Base-by-base conservation (phyloP, 2,329 filamentous ascomycete genomes). In the Ophiosphaerella korrae region DNA sequence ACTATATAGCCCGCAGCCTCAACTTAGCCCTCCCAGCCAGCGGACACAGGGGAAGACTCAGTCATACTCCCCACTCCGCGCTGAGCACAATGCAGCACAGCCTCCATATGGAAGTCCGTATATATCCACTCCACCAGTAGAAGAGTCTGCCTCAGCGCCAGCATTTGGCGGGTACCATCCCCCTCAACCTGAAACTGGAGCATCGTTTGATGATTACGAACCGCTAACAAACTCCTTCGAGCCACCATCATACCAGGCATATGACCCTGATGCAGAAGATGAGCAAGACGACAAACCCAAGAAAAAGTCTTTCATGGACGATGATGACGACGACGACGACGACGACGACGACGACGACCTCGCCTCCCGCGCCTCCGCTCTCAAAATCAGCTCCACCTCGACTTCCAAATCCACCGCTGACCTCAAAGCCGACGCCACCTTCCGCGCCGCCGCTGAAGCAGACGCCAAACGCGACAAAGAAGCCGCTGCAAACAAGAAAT, bases 391-490 rank as follows among this genome's bases (percentile, higher is more conserved):
- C 29, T 52, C 48, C 11, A 50, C 52, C 34, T 82, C 79, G 24
- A 88, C 88, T 70, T 82, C 88, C 70, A 73, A 72, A 48, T 67
- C 70, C 5, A 66, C 73, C 7, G 76, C 76, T 64, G 90, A 95
- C 64, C 82, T 84, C 21, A 88, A 91, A 71, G 92, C 92, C 41
- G 88, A 91, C 50, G 92, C 95, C 64, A 86, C 91, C 71, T 90
- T 97, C 79, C 84, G 86, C 48, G 91, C 88, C 72, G 90, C 90
- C 23, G 93, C 91, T 0, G 92, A 85, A 76, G 82, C 80, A 52
- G 84, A 87, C 73, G 84, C 86, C 16, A 85, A 88, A 77, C 80
- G 78, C 53, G 79, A 82, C 45, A 72, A 74, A 42, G 77, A 68
- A 23, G 66, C 70, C 23, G 76, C 53, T 3, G 57, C 68, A 37